A percentile compares a stretch with the other conserved stretches of the same genome.
phyloP scores from a whole-genome alignment of 352 stramenopile genomes.

The Phytophthora podocarpi region DNA sequence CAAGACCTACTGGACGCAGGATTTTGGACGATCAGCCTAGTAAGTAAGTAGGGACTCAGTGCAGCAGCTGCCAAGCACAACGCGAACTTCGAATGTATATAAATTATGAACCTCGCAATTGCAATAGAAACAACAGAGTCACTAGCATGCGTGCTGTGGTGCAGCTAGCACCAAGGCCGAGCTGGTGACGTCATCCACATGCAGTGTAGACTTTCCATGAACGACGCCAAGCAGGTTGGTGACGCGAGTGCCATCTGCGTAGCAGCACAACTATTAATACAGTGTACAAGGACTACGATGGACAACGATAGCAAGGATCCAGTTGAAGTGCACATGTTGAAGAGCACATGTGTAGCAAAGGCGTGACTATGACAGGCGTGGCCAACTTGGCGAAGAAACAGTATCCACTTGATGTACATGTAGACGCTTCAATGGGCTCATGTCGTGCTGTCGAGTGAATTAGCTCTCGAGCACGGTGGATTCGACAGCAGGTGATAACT shows the following conservation, averaged over 20 bases:
- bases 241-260: constrained; percentile 6
- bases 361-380: constrained; percentile 3
- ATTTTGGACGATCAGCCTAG: constrained; percentile 30
- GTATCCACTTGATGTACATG: too few species aligned
- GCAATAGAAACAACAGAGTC: too few species aligned
- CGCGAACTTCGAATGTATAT: too few species aligned
- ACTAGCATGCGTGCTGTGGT: too few species aligned
- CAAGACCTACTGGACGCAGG: constrained; percentile 57
- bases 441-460: too few species aligned
- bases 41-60: too few species aligned
- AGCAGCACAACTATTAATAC: neutral
- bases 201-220: neutral
- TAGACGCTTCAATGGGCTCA: too few species aligned
- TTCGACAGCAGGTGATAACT: too few species aligned
- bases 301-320: constrained; percentile 12
- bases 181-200: neutral
- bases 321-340: constrained; percentile 18
- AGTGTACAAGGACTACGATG: neutral
- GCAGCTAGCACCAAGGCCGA: too few species aligned
- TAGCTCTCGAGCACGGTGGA: too few species aligned
- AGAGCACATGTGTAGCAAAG: constrained; percentile 13
- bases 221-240: neutral
- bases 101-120: neutral
- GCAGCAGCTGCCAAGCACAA: too few species aligned
- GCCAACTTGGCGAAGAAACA: too few species aligned